Percentiles rank a stretch among this genome's conserved stretches.
These are phyloP conservation scores for Colletotrichum noveboracense DNA, from an alignment of 2,329 filamentous ascomycete species.

Conservation along the genomic window DNA sequence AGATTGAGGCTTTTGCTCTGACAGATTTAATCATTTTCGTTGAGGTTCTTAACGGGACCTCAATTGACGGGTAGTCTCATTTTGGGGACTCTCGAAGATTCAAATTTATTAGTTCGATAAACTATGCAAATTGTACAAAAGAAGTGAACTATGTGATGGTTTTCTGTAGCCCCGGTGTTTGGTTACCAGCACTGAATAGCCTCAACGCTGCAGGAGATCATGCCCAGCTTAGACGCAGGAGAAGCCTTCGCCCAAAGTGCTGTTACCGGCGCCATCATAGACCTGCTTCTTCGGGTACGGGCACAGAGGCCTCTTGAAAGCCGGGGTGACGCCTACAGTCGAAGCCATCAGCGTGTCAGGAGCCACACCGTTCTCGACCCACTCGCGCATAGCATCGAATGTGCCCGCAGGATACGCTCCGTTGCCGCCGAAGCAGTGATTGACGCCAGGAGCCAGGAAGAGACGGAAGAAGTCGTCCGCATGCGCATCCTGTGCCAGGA, in stretches of 20 bases:
- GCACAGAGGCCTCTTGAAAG: neutral
- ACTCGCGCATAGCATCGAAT: neutral
- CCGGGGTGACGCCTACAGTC: neutral
- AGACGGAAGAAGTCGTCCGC: neutral
- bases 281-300: neutral
- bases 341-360: neutral
- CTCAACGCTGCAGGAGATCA: neutral
- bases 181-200: neutral
- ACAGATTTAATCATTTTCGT: neutral
- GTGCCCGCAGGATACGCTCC: neutral
- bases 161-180: neutral
- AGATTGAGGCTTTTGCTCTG: neutral
- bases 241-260: neutral
- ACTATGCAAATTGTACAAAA: neutral
- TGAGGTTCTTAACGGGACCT: neutral
- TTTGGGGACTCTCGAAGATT: neutral
- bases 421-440: neutral
- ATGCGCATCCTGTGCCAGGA: neutral
- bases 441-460: neutral
- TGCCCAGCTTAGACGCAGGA: neutral
- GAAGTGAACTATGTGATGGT: neutral
- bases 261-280: neutral
- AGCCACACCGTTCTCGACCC: neutral
- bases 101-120: neutral
- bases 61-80: accelerated